A percentile compares a stretch with the other conserved stretches of the same genome.
Conservation (phyloP, 257 asterid species). For the Oldenlandia corymbosa region DNA sequence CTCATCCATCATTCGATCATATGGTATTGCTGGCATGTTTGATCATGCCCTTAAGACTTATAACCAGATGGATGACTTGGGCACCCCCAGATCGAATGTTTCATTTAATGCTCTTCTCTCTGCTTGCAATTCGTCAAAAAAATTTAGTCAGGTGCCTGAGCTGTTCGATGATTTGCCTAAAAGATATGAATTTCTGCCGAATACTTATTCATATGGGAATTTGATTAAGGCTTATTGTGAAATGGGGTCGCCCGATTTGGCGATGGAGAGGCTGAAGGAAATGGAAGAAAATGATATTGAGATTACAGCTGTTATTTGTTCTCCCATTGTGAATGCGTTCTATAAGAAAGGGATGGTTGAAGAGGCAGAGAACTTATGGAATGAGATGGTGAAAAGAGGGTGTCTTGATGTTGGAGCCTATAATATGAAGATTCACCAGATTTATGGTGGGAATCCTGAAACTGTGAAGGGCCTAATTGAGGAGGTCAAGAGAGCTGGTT, state of each 20-base stretch:
- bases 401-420: constrained; percentile 60
- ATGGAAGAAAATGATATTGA: constrained; percentile 58
- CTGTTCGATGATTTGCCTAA: constrained; percentile 54
- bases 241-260: constrained; percentile 48
- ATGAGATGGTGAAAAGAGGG: constrained; percentile 50
- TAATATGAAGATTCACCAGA: constrained; percentile 51
- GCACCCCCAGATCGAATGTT: constrained; percentile 59
- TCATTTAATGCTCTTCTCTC: constrained; percentile 66
- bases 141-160: constrained; percentile 41
- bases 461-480: constrained; percentile 51
- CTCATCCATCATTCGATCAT: constrained; percentile 63
- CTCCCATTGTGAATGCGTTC: constrained; percentile 49
- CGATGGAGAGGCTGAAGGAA: constrained; percentile 45
- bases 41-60: constrained; percentile 57
- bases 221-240: constrained; percentile 66
- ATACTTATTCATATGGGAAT: constrained; percentile 59
- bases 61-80: constrained; percentile 55
- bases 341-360: constrained; percentile 45
- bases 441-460: constrained; percentile 42
- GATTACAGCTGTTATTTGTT: constrained; percentile 29
- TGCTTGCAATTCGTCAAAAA: constrained; percentile 41
- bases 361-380: constrained; percentile 69
- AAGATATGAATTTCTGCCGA: constrained; percentile 48
- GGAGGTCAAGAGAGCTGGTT: constrained; percentile 49
- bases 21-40: constrained; percentile 71